Percentiles rank a stretch among this genome's conserved stretches.
phyloP scores from a whole-genome alignment of 768 basidiomycete genomes.

The Clitopilus passeckerianus region DNA sequence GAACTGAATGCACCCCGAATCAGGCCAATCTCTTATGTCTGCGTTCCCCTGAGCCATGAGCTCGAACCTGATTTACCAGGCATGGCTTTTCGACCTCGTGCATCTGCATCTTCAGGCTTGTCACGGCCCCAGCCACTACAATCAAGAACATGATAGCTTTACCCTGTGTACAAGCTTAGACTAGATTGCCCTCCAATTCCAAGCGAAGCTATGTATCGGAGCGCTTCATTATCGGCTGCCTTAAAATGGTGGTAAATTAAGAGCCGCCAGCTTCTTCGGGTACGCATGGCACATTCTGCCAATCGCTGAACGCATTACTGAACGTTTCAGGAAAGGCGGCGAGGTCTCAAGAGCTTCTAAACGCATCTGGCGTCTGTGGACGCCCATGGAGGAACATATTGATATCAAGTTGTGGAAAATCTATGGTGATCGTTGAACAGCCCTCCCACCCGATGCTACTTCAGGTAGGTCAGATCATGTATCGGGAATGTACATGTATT shows the following conservation, averaged over 20 bases:
- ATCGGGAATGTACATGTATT: background rate
- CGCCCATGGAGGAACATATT: background rate
- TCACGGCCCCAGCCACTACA: background rate
- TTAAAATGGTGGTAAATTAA: background rate
- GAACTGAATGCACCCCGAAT: background rate
- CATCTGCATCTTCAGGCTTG: background rate
- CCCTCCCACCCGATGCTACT: background rate
- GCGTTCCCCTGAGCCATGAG: background rate
- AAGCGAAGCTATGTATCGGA: background rate
- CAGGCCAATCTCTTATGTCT: background rate
- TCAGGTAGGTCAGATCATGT: background rate
- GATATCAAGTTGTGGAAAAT: background rate
- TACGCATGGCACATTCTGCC: background rate
- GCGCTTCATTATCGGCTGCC: background rate
- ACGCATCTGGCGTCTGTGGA: too few species aligned
- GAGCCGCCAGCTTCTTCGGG: background rate
- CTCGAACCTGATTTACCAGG: background rate
- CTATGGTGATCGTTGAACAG: background rate
- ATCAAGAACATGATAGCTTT: background rate
- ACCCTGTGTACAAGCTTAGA: background rate
- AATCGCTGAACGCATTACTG: background rate
- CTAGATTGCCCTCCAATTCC: too few species aligned
- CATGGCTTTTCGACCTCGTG: background rate
- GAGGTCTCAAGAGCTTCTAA: background rate
- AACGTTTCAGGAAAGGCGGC: background rate